These are phyloP conservation scores for Delphinella strobiligena DNA, from an alignment of 2,329 filamentous ascomycete genomes.

Conservation along the genomic window DNA sequence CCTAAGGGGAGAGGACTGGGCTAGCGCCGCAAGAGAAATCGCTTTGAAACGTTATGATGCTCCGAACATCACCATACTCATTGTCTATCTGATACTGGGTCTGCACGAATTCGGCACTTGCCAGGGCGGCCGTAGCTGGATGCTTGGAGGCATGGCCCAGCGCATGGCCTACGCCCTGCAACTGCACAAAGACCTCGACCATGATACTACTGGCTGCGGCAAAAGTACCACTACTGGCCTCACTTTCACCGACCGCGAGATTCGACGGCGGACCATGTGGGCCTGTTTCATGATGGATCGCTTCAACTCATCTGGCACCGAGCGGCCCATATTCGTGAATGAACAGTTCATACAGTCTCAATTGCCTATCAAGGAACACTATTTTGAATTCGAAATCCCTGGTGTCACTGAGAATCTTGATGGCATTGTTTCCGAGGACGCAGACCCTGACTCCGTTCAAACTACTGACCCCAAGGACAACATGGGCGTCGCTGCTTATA, in stretches of 20 bases:
- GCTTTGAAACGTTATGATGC: constrained; percentile 80
- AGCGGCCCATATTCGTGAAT: constrained; percentile 80
- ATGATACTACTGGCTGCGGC: constrained; percentile 34
- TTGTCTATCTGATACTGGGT: constrained; percentile 75
- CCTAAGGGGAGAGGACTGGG: constrained; percentile 84
- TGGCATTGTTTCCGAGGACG: constrained; percentile 54
- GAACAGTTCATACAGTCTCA: constrained; percentile 84
- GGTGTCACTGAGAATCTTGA: constrained; percentile 74
- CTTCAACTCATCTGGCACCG: constrained; percentile 91
- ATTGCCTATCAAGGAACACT: constrained; percentile 77
- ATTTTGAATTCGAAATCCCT: constrained; percentile 84
- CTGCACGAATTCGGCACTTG: constrained; percentile 96
- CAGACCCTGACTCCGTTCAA: constrained; percentile 51
- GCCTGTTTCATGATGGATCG: constrained; percentile 95
- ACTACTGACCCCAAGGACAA: constrained; percentile 60
- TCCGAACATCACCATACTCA: constrained; percentile 91
- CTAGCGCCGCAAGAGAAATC: constrained; percentile 73
- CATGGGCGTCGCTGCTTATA: constrained; percentile 89
- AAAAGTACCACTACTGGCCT: constrained; percentile 17
- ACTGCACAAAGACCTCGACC: constrained; percentile 79
- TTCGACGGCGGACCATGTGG: constrained; percentile 92
- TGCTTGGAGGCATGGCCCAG: constrained; percentile 86
- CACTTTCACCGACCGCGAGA: constrained; percentile 87
- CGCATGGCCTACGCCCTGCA: constrained; percentile 95
- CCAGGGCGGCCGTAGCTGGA: constrained; percentile 91